These are phyloP conservation scores for Periconia sp. DNA, from an alignment of 2,329 filamentous ascomycete genomes.

Conservation along the genomic window DNA sequence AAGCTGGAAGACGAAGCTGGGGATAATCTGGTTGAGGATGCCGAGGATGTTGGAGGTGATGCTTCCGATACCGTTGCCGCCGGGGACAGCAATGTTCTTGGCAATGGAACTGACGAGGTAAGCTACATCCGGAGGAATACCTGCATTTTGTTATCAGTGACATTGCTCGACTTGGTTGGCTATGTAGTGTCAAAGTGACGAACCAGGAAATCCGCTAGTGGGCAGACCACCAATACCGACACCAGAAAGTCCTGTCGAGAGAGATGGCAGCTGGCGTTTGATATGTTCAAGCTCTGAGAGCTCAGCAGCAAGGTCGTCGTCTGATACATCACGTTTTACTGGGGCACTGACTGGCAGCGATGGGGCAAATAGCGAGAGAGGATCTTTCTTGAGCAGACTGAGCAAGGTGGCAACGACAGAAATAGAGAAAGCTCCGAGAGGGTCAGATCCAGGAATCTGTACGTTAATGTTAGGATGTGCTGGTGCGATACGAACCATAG, in stretches of 20 bases:
- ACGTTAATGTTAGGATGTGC: background rate
- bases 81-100: constrained; percentile 19
- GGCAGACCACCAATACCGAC: constrained; percentile 11
- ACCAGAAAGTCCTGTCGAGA: constrained; percentile 11
- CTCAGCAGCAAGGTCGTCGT: constrained; percentile 1
- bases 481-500: background rate
- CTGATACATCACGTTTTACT: constrained; percentile 18
- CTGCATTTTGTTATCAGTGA: constrained; percentile 3
- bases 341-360: constrained; percentile 10
- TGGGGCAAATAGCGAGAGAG: constrained; percentile 15
- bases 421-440: constrained; percentile 16
- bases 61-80: constrained; percentile 13
- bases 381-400: constrained; percentile 19
- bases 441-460: constrained; percentile 14
- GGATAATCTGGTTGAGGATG: constrained; percentile 14
- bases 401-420: constrained; percentile 17
- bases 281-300: constrained; percentile 8
- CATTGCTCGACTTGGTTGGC: background rate
- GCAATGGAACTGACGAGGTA: constrained; percentile 16
- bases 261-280: constrained; percentile 8
- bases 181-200: background rate
- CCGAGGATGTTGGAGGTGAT: constrained; percentile 13
- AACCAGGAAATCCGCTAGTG: constrained; percentile 13
- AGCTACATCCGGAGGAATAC: constrained; percentile 14
- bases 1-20: constrained; percentile 21